Base-by-base conservation (phyloP, 306 rosid genomes). In the Dalbergia cochinchinensis region DNA sequence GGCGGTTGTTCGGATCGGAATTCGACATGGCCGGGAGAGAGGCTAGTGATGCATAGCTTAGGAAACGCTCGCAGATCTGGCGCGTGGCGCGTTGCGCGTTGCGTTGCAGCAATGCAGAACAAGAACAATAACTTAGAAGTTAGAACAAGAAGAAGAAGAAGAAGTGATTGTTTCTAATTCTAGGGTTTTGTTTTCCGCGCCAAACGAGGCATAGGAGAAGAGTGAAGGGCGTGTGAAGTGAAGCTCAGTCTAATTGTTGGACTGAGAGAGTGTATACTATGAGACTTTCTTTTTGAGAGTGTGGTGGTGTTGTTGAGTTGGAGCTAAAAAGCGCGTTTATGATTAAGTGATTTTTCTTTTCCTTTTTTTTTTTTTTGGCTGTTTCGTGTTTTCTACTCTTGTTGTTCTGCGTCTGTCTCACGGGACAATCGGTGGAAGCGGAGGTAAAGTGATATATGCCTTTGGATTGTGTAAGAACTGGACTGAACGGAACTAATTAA, bases 1-100 rank as follows among this genome's bases (percentile, higher is more conserved):
- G 47, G 34, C 77, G 77, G 72, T 82, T 50, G 18, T 26, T 75
- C 4, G 66, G 60, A 69, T 69, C 73, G 42, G 85, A 51, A 51
- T 70, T 51, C 12, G 85, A 69, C 85, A 82, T 82, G 48, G 6
- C 7, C 11, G 15, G 14, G 37, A 48, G n/a, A 16, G 18, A 4
- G 35, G 77, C 16, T 61, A 82, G 42, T 10, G 10, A n/a, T 3
- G 42, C 85, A 76, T 82, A 3, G 84, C 20, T 16, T 74, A 18
- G 48, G 13, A 71, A 26, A 4, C 11, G 60, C 51, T 8, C 41
- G 20, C 64, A 39, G 85, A 82, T 82, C 81, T 76, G 33, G 60
- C 6, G 16, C 51, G 18, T 60, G 60, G 77, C 73, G 73, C 78
- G 69, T 60, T 48, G 77, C 73, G 73, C 78, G 69, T 60, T 48